Base-by-base conservation (phyloP, 768 basidiomycete genomes). In the Tulasnella sp. region DNA sequence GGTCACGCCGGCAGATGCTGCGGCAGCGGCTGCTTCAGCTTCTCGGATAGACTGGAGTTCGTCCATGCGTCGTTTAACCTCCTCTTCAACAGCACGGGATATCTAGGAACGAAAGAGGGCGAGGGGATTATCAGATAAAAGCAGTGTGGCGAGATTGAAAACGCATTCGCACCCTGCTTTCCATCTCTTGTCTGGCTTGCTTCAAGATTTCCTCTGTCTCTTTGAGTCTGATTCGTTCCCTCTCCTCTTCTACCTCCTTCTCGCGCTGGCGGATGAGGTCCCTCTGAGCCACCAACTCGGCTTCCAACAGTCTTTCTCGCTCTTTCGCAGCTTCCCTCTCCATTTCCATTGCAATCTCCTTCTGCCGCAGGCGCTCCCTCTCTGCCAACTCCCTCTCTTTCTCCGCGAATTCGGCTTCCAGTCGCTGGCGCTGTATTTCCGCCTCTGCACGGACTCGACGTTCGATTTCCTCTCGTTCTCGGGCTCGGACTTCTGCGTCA, bases 101-200 rank as follows among this genome's bases (percentile, higher is more conserved):
- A 95, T 94, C 93, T 93, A 83, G 31, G 9, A 16, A 31, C 46
- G 46, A 48, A 48, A 31, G 58, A 7, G 9, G 31, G 34, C 31
- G 37, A 60, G 11, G 75, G 72, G 44, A 41, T 81, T 77, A 40
- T 81, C 76, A 22, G 46, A 77, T 72, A 28, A 11, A 72, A 42
- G 79, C 58, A 54, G 46, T 81, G 18, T 44, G 18, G 9, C 34
- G 74, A 22, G 77, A 42, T 28, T 77, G 82, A 78, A 82, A 54
- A 75, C 77, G 41, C 46, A 72, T 34, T 50, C 89, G n/a, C 83
- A 92, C 94, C 86, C 91, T 87, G 48, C 92, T 92, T 81, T 94
- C 92, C 81, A 94, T 92, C 74, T 94, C 93, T 83, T 91, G 89
- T 85, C 93, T 92, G 2, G 90, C 90, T 82, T 93, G 84, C 7